phyloP scores from a whole-genome alignment of 2,329 filamentous ascomycete genomes.

The Metarhizium brunneum region DNA sequence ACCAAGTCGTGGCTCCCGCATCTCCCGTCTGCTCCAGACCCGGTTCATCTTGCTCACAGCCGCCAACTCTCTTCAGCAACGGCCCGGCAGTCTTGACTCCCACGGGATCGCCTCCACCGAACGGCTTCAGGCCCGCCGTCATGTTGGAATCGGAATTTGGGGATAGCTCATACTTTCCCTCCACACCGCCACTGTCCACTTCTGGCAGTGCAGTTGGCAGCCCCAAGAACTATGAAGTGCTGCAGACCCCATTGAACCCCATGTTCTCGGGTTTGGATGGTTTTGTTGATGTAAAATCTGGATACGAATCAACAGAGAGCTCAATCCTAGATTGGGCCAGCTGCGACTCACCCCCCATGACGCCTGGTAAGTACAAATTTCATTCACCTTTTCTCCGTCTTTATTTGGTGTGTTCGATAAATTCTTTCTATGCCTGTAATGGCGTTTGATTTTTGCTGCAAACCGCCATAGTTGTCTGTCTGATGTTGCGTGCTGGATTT shows the following conservation, averaged over 20 bases:
- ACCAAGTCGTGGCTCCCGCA: conserved; percentile 44
- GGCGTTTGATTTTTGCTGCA: background rate
- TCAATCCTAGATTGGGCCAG: conserved; percentile 70
- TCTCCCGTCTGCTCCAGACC: conserved; percentile 58
- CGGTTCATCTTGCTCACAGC: conserved; percentile 56
- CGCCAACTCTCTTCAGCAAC: conserved; percentile 45
- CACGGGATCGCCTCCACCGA: conserved; percentile 63
- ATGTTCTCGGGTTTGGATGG: conserved; percentile 66
- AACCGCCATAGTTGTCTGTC: background rate
- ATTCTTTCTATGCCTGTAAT: background rate
- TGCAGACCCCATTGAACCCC: conserved; percentile 76
- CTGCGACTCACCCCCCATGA: conserved; percentile 75
- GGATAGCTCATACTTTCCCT: conserved; percentile 66
- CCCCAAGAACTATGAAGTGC: conserved; percentile 66
- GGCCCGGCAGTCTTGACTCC: conserved; percentile 60
- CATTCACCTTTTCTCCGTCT: conserved; percentile 3
- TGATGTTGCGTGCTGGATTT: background rate
- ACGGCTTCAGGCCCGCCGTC: conserved; percentile 68
- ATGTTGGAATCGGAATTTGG: conserved; percentile 68
- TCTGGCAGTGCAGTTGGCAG: conserved; percentile 80
- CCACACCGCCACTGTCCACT: conserved; percentile 79
- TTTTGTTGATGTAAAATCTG: conserved; percentile 56
- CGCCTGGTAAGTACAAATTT: conserved; percentile 64
- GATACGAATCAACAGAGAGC: conserved; percentile 63
- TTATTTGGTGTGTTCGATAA: background rate